Evolutionary conservation across 2,329 filamentous ascomycete species (phyloP).

Genomic region (Aureobasidium sp.): DNA sequence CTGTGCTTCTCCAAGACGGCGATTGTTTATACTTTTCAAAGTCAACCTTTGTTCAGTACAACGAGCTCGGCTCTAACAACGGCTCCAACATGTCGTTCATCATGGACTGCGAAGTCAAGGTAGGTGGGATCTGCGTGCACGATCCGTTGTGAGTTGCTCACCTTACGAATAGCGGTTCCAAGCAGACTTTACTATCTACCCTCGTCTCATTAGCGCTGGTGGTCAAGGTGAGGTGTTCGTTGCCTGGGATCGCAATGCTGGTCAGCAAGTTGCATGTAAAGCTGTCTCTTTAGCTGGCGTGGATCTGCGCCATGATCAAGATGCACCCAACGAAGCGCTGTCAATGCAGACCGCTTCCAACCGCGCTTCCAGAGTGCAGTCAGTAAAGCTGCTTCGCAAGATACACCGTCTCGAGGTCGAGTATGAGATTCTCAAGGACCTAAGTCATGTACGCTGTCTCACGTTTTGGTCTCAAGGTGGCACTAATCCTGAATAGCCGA

Average conservation of each 20-base stretch:
- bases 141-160: not conserved
- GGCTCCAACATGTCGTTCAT: not conserved
- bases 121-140: slow-evolving; percentile 3
- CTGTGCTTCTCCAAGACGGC: slow-evolving; percentile 35
- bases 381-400: not conserved
- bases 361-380: not conserved
- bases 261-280: slow-evolving; percentile 61
- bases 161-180: slow-evolving; percentile 30
- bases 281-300: slow-evolving; percentile 41
- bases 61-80: not conserved
- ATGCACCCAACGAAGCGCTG: not conserved
- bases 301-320: not conserved
- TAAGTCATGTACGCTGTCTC: slow-evolving; percentile 41
- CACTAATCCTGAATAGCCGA: slow-evolving; percentile 36
- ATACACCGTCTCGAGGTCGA: slow-evolving; percentile 1
- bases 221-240: slow-evolving; percentile 47
- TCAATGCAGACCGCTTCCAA: not conserved
- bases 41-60: slow-evolving; percentile 15
- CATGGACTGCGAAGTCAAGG: slow-evolving; percentile 1
- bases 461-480: not conserved
- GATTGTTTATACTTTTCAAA: slow-evolving; percentile 31
- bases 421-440: slow-evolving; percentile 37
- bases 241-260: slow-evolving; percentile 42
- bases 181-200: slow-evolving; percentile 40
- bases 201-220: slow-evolving; percentile 46